A percentile compares a stretch with the other conserved stretches of the same genome.
Conservation (phyloP, 1,139 yeast species). For the Yamadazyma oceani region DNA sequence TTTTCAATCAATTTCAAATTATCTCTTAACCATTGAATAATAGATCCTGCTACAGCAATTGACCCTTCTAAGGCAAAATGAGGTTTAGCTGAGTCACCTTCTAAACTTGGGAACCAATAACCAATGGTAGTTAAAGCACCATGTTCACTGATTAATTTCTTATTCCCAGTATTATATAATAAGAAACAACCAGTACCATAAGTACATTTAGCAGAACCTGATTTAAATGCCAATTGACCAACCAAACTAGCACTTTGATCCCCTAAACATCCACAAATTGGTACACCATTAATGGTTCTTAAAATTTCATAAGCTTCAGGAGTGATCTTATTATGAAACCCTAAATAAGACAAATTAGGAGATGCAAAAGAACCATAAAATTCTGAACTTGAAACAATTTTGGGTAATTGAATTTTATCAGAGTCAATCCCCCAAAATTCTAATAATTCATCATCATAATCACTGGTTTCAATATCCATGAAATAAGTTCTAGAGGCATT, state of each 20-base stretch:
- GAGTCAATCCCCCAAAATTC: conserved; percentile 80
- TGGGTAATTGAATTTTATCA: conserved; percentile 67
- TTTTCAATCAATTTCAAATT: conserved; percentile 78
- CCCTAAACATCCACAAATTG: conserved; percentile 89
- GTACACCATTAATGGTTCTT: conserved; percentile 54
- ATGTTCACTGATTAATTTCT: conserved; percentile 63
- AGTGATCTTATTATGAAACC: conserved; percentile 53
- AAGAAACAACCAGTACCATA: conserved; percentile 96
- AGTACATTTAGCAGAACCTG: conserved; percentile 93
- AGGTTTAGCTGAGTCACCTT: conserved; percentile 55
- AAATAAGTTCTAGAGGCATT: conserved; percentile 92
- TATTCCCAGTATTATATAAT: conserved; percentile 80
- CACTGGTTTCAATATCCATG: conserved; percentile 75
- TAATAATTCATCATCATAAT: conserved; percentile 76
- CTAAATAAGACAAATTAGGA: conserved; percentile 54
- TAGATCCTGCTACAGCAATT: conserved; percentile 94
- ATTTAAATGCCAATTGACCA: conserved; percentile 83
- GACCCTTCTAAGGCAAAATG: conserved; percentile 94
- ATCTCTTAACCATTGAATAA: conserved; percentile 93
- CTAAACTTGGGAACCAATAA: conserved; percentile 76
- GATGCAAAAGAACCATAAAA: conserved; percentile 70
- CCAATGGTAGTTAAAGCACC: conserved; percentile 91
- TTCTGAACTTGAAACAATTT: conserved; percentile 79
- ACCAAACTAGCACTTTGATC: conserved; percentile 94
- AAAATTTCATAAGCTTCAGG: conserved; percentile 52